Percentiles rank a stretch among this genome's conserved stretches.
phyloP scores from a whole-genome alignment of 495 filamentous ascomycete genomes.

The Penicillium subrubescens region DNA sequence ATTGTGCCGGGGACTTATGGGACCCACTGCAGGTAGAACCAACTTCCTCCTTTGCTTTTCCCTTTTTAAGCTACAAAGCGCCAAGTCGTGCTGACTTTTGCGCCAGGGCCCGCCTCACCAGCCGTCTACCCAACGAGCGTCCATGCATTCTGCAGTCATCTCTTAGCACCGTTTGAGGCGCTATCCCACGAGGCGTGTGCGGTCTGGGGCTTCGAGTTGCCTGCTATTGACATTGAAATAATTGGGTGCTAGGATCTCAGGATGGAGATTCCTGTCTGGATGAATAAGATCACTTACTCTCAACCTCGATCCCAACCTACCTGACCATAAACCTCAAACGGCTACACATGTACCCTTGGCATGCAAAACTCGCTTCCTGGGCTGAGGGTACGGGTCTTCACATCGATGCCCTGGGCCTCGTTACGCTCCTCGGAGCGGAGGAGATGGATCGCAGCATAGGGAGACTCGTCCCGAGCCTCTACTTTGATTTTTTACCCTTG shows the following conservation, averaged over 20 bases:
- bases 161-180: background rate
- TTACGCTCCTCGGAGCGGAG: constrained; percentile 18
- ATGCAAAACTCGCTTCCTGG: constrained; percentile 9
- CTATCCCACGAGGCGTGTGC: background rate
- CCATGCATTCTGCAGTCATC: background rate
- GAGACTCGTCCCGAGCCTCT: constrained; percentile 12
- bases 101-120: background rate
- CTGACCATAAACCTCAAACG: background rate
- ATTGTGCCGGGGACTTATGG: no score
- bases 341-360: constrained; percentile 16
- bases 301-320: background rate
- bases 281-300: background rate
- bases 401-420: constrained; percentile 22
- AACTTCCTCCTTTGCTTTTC: background rate
- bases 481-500: constrained; percentile 17
- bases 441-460: constrained; percentile 19
- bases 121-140: background rate
- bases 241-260: background rate
- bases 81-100: background rate
- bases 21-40: no score
- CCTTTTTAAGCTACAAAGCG: background rate
- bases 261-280: background rate
- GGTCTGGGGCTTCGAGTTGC: background rate
- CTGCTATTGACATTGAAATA: background rate
- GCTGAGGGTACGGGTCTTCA: constrained; percentile 6